Conservation (phyloP, 1,284 basidiomycete species). For the Xerocomus amazonicus region DNA sequence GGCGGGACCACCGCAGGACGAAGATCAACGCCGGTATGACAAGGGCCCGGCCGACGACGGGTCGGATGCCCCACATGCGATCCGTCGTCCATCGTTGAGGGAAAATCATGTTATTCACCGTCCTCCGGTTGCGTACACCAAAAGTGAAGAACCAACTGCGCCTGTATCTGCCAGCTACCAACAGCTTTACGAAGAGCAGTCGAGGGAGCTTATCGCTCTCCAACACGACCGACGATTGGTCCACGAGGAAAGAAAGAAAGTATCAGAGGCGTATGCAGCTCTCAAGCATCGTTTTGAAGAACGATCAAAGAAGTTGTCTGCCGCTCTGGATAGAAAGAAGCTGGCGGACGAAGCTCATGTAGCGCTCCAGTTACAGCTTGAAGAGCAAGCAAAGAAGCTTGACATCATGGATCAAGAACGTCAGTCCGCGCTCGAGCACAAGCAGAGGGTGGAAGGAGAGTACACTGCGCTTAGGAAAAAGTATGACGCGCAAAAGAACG, state of each 20-base stretch:
- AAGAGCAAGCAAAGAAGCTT: conserved; percentile 13
- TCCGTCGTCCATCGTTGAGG: not conserved
- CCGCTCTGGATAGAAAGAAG: not conserved
- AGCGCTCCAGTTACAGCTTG: conserved; percentile 6
- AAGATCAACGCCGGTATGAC: not conserved
- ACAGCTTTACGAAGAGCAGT: conserved; percentile 7
- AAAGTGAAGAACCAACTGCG: not conserved
- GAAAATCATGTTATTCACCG: not conserved
- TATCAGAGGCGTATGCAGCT: not conserved
- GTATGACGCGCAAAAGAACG: conserved; percentile 9
- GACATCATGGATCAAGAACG: not conserved
- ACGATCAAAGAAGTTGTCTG: conserved; percentile 1
- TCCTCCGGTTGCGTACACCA: not conserved
- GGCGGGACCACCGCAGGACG: conserved; percentile 1
- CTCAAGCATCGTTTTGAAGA: conserved; percentile 11
- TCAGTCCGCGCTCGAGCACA: conserved; percentile 5
- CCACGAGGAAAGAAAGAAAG: conserved; percentile 10
- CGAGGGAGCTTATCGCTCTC: conserved; percentile 6
- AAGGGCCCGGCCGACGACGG: not conserved
- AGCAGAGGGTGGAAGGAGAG: conserved; percentile 1
- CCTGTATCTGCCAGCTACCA: not conserved
- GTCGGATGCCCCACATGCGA: not conserved
- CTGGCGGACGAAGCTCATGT: not conserved
- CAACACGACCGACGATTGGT: not conserved
- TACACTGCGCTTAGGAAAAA: conserved; percentile 2